Evolutionary conservation across 2,329 filamentous ascomycete species (phyloP).

Genomic region (Neofusicoccum kwambonambiense): DNA sequence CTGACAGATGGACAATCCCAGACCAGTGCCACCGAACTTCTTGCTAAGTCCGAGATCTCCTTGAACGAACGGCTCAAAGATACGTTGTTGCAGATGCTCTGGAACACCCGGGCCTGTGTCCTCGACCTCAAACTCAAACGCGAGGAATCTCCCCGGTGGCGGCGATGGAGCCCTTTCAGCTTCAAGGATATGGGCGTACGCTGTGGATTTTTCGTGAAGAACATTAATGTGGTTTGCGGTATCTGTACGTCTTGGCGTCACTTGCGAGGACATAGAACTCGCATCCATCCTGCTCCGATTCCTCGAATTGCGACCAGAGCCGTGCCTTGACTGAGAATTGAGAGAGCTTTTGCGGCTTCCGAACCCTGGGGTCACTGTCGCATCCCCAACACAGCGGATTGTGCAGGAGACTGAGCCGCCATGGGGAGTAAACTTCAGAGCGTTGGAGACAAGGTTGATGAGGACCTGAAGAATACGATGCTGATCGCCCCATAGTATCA

Average conservation of each 20-base stretch:
- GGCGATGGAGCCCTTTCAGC: conserved; percentile 38
- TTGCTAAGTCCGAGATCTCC: conserved; percentile 87
- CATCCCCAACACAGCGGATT: conserved; percentile 66
- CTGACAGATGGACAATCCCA: conserved; percentile 85
- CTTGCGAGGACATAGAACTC: conserved; percentile 26
- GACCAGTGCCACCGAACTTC: conserved; percentile 83
- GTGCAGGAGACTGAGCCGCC: conserved; percentile 73
- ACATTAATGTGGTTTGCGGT: conserved; percentile 48
- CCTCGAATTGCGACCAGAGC: conserved; percentile 36
- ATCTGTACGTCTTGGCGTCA: conserved; percentile 29
- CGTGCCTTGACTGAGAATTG: conserved; percentile 40
- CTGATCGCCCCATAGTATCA: conserved; percentile 89
- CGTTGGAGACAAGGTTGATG: conserved; percentile 90
- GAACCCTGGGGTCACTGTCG: conserved; percentile 27
- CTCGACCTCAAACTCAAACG: conserved; percentile 85
- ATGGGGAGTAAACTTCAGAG: conserved; percentile 81
- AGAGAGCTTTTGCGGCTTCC: conserved; percentile 46
- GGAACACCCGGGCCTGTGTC: conserved; percentile 88
- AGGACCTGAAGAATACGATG: conserved; percentile 89
- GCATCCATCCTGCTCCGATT: conserved; percentile 31
- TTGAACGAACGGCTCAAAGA: conserved; percentile 94
- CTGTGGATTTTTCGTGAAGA: conserved; percentile 36
- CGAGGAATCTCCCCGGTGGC: conserved; percentile 64
- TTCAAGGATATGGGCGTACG: conserved; percentile 35
- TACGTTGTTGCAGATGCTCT: conserved; percentile 70